Evolutionary conservation across 169 alveolate genomes (phyloP).

Genomic region (Cryptosporidium canis): DNA sequence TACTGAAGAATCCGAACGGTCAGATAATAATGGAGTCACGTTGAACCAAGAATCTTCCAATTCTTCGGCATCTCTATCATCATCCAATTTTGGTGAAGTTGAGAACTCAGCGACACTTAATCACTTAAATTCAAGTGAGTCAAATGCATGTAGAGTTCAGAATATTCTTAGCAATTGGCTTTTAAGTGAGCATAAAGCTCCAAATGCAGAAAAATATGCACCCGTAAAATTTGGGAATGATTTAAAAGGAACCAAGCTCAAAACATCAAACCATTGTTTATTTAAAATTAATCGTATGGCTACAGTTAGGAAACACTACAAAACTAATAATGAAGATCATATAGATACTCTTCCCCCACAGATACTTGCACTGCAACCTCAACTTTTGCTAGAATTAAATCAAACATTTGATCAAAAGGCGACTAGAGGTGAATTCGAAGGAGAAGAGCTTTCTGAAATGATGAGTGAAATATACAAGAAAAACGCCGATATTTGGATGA

Average conservation of each 20-base stretch:
- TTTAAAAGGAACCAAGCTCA: background rate
- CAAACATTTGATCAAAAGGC: background rate
- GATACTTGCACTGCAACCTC: slow-evolving; percentile 14
- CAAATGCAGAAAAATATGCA: background rate
- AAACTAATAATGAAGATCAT: background rate
- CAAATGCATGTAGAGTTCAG: background rate
- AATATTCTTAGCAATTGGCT: background rate
- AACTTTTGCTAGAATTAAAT: slow-evolving; percentile 19
- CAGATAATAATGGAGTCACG: background rate
- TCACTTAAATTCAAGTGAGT: background rate
- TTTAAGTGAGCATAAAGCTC: background rate
- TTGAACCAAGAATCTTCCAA: background rate
- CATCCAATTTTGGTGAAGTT: background rate
- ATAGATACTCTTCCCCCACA: slow-evolving; percentile 20
- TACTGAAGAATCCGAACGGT: background rate
- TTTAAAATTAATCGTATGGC: background rate
- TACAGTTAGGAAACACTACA: background rate
- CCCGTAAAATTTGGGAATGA: background rate
- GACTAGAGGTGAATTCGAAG: background rate
- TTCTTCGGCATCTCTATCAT: background rate
- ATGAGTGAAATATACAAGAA: slow-evolving; percentile 23
- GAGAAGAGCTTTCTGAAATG: background rate
- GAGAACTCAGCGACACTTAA: background rate
- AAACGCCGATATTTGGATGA: slow-evolving; percentile 42
- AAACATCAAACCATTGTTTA: background rate